Base-by-base conservation (phyloP, 1,139 yeast genomes). In the Taphrina wiesneri region DNA sequence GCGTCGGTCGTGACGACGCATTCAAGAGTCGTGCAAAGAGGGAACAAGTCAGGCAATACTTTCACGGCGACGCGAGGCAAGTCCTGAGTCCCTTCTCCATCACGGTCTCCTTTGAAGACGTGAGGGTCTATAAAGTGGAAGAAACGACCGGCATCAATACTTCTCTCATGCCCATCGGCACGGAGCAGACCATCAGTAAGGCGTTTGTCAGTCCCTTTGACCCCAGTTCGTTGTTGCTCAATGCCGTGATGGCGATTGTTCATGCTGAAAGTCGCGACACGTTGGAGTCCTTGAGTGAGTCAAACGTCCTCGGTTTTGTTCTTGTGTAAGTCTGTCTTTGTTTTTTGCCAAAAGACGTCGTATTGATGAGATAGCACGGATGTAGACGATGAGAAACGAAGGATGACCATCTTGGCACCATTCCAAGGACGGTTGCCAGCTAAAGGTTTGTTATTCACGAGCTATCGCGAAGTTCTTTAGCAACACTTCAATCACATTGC, bases 351-450 rank as follows among this genome's bases (percentile, higher is more conserved):
- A n/a, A 6, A 13, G 19, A 34, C 11, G 13, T 17, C 26, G 30
- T 21, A 49, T n/a, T 53, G 30, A 57, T 68, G 11, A 70, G 49
- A 23, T 56, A 70, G 74, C 11, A 83, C 86, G 7, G 86, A 83
- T 67, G 85, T 84, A 9, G 87, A 84, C 63, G 97, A 92, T 70
- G 79, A 83, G 21, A 87, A 86, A 73, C 82, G 83, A n/a, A 87
- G 84, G 71, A 75, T 90, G 69, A 86, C 87, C 73, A 81, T 93
- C 4, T 79, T 92, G 70, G 81, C 92, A 71, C 98, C 99, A 0
- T 87, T 89, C 25, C 97, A 96, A 0, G 96, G 96, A 0, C 82
- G 86, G 52, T 78, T 91, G 46, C 99, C 99, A 0, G 78, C 81
- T n/a, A 82, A 84, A 68, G 85, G 87, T 0, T 78, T 87, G 73